A percentile compares a stretch with the other conserved stretches of the same genome.
These are phyloP conservation scores for Xylaria digitata DNA, from an alignment of 2,329 filamentous ascomycete species.

Conservation along the genomic window DNA sequence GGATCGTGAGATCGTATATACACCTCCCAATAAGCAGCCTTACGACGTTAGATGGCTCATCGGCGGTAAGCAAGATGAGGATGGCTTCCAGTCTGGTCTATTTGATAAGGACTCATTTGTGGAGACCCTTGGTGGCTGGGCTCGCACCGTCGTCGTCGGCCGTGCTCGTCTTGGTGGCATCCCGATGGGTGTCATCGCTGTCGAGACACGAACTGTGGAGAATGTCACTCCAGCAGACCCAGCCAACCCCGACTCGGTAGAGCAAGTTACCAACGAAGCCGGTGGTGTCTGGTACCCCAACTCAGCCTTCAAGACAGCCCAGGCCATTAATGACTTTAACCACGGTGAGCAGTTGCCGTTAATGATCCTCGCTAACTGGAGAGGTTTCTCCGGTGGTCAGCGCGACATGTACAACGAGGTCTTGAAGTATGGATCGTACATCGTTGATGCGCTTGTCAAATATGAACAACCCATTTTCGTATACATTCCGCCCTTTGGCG, in stretches of 20 bases:
- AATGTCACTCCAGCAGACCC: slow-evolving; percentile 97
- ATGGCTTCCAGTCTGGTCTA: slow-evolving; percentile 88
- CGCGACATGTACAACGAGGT: slow-evolving; percentile 99
- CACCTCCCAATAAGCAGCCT: slow-evolving; percentile 81
- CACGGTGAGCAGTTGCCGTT: slow-evolving; percentile 96
- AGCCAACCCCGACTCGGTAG: slow-evolving; percentile 97
- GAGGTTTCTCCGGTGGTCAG: slow-evolving; percentile 99
- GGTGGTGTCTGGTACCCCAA: slow-evolving; percentile 99
- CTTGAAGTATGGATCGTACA: slow-evolving; percentile 98
- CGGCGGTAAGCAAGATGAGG: slow-evolving; percentile 83
- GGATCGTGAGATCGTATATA: slow-evolving; percentile 93
- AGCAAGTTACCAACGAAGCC: slow-evolving; percentile 93
- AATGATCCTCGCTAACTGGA: slow-evolving; percentile 99
- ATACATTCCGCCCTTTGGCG: slow-evolving; percentile 96
- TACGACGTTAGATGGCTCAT: slow-evolving; percentile 98
- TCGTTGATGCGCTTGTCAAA: slow-evolving; percentile 97
- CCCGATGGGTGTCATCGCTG: slow-evolving; percentile 96
- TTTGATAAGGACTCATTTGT: slow-evolving; percentile 98
- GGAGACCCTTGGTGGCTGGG: slow-evolving; percentile 96
- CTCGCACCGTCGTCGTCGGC: slow-evolving; percentile 94
- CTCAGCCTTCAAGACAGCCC: slow-evolving; percentile 99
- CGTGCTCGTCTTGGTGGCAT: slow-evolving; percentile 97
- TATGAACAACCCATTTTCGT: slow-evolving; percentile 99
- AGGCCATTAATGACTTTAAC: slow-evolving; percentile 99
- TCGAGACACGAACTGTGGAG: slow-evolving; percentile 95